Evolutionary conservation across 495 filamentous ascomycete genomes (phyloP), one percentile per base, ranked within the genome.

Genomic region (Margaritispora aquatica): DNA sequence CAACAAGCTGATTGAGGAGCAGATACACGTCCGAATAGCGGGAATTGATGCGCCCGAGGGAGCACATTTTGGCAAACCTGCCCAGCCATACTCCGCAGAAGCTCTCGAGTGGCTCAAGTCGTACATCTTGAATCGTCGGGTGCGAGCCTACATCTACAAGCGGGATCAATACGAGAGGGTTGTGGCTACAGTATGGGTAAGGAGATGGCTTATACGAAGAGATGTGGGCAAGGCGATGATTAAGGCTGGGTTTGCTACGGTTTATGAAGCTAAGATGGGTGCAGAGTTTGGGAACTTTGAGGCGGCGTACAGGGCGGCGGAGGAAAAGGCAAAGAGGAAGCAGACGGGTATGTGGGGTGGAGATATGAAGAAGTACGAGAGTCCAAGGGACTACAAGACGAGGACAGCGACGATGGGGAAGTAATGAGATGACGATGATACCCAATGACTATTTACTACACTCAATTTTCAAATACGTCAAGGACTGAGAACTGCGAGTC

Each of bases 191-290:
- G 94, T 92, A 9, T 89, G 78, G 66, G 86, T 96, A 31, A 80
- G 92, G 55, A 68, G 76, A 57, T 76, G 77, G 26, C 68, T 84
- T 21, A 76, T 83, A 57, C 81, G 83, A 52, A 80, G 81, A 53
- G 93, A 98, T 71, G 90, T 97, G 7, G 90, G 92, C 1, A 76
- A 90, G 60, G 88, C 94, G 70, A 93, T 98, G 92, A 69, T 98
- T 62, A 85, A 80, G 71, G 77, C 71, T 24, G 94, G 94, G 1
- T 70, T 94, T 62, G 95, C 93, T 19, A 92, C 88, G 0, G 86
- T 95, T 3, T 98, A 96, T 68, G 94, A 97, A 71, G 92, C 88
- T 21, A 96, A 92, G 73, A 79, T 73, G 10, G 92, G 91, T 8
- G 84, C 84, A 1, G 94, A 97, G 70, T 98, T 94, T 74, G 94